Evolutionary conservation across 805 yeast species (phyloP).

Genomic region (Saccharomycopsis selenospora): DNA sequence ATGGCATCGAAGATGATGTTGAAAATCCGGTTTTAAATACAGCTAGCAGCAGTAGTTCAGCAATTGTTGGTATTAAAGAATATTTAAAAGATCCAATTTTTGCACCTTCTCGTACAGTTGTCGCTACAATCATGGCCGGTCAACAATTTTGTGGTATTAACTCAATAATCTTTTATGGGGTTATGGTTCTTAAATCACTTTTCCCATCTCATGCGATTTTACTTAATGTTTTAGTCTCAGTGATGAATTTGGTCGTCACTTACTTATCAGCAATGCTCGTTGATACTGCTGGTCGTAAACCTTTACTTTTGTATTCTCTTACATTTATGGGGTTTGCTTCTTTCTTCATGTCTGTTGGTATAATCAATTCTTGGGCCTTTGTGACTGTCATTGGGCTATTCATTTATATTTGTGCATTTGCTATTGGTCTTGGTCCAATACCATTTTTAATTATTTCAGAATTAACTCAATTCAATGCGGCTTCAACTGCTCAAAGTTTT

Average conservation of each 20-base stretch:
- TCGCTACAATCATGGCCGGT: slow-evolving; percentile 65
- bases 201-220: slow-evolving; percentile 66
- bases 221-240: slow-evolving; percentile 70
- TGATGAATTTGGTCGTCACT: slow-evolving; percentile 69
- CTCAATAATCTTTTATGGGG: slow-evolving; percentile 90
- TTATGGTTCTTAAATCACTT: slow-evolving; percentile 62
- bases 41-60: neutral
- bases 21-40: neutral
- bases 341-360: slow-evolving; percentile 58
- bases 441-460: slow-evolving; percentile 87
- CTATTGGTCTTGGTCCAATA: slow-evolving; percentile 90
- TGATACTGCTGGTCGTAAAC: slow-evolving; percentile 71
- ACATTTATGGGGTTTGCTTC: slow-evolving; percentile 62
- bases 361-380: slow-evolving; percentile 38
- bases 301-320: slow-evolving; percentile 60
- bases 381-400: slow-evolving; percentile 60
- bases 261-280: slow-evolving; percentile 64
- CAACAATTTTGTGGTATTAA: slow-evolving; percentile 95
- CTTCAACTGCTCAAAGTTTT: slow-evolving; percentile 84
- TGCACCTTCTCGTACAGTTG: slow-evolving; percentile 46
- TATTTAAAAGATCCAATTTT: slow-evolving; percentile 50
- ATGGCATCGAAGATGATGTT: slow-evolving; percentile 18
- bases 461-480: slow-evolving; percentile 73
- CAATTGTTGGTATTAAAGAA: slow-evolving; percentile 15
- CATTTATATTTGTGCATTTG: slow-evolving; percentile 75